Percentiles rank a stretch among this genome's conserved stretches.
These are phyloP conservation scores for Penicillium alfredii DNA, from an alignment of 495 filamentous ascomycete species.

Conservation along the genomic window DNA sequence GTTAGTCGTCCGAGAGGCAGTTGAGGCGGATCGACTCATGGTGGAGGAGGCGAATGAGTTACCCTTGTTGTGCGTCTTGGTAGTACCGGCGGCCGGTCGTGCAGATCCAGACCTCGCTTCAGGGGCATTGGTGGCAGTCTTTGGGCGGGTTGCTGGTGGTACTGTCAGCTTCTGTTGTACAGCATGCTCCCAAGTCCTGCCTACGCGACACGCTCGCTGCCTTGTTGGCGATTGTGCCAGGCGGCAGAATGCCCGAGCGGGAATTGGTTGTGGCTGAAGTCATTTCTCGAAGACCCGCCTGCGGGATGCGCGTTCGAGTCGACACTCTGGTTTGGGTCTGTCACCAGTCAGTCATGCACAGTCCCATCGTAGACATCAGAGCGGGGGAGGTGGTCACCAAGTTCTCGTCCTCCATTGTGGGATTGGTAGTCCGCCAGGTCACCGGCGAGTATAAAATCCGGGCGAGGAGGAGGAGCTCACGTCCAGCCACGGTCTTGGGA, in stretches of 20 bases:
- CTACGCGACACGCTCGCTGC: constrained; percentile 28
- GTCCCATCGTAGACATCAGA: constrained; percentile 6
- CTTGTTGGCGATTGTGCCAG: constrained; percentile 42
- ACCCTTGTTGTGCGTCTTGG: constrained; percentile 34
- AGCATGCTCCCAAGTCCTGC: constrained; percentile 3
- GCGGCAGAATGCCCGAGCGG: constrained; percentile 49
- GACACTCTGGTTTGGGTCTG: constrained; percentile 25
- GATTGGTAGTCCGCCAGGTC: constrained; percentile 19
- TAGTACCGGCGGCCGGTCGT: constrained; percentile 27
- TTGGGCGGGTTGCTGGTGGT: constrained; percentile 54
- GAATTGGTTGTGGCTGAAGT: constrained; percentile 64
- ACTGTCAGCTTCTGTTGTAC: constrained; percentile 27
- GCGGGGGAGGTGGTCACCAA: constrained; percentile 22
- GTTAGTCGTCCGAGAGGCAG: constrained; percentile 44
- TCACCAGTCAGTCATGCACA: neutral
- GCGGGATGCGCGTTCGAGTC: constrained; percentile 34
- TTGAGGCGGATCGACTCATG: constrained; percentile 38
- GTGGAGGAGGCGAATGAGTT: constrained; percentile 42
- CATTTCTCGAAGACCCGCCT: constrained; percentile 46
- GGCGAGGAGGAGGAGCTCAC: constrained; percentile 19
- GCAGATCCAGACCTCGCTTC: constrained; percentile 33
- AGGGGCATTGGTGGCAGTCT: constrained; percentile 44
- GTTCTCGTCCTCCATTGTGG: constrained; percentile 36
- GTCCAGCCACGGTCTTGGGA: constrained; percentile 20
- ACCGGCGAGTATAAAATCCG: constrained; percentile 25